A percentile compares a stretch with the other conserved stretches of the same genome.
Evolutionary conservation across 2,329 filamentous ascomycete species (phyloP).

Genomic region (Pyrenophora teres): DNA sequence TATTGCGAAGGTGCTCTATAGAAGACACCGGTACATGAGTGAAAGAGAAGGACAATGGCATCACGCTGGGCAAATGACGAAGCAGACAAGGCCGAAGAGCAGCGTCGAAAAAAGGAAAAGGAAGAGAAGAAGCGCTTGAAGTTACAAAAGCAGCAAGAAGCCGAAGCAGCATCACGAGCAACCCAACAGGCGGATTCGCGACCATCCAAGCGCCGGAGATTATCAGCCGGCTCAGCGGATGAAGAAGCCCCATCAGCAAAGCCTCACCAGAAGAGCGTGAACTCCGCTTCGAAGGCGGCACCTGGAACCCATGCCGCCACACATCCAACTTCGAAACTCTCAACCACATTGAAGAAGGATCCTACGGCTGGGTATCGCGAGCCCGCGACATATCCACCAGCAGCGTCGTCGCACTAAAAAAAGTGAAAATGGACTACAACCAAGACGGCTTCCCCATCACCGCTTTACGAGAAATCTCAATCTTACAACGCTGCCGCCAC

Average conservation of each 20-base stretch:
- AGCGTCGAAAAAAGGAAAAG: slow-evolving; percentile 77
- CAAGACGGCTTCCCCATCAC: slow-evolving; percentile 89
- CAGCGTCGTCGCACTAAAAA: slow-evolving; percentile 87
- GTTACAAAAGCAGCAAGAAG: slow-evolving; percentile 75
- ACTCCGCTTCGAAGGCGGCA: slow-evolving; percentile 70
- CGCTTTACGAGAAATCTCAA: slow-evolving; percentile 90
- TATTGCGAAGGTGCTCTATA: background rate
- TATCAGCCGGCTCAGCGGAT: slow-evolving; percentile 55
- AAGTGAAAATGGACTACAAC: slow-evolving; percentile 78
- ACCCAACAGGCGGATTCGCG: slow-evolving; percentile 34
- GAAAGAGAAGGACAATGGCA: slow-evolving; percentile 50
- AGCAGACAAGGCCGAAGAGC: slow-evolving; percentile 76
- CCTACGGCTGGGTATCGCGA: slow-evolving; percentile 91
- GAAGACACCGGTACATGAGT: background rate
- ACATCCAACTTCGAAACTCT: slow-evolving; percentile 89
- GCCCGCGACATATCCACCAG: slow-evolving; percentile 75
- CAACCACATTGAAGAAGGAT: slow-evolving; percentile 97
- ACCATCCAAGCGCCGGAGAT: slow-evolving; percentile 65
- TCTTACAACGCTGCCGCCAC: slow-evolving; percentile 79
- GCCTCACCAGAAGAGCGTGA: slow-evolving; percentile 51
- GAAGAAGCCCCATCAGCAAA: slow-evolving; percentile 24
- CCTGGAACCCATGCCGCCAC: slow-evolving; percentile 74
- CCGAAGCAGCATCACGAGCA: slow-evolving; percentile 56
- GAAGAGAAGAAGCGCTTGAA: slow-evolving; percentile 87
- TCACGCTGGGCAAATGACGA: slow-evolving; percentile 90